Percentiles rank a stretch among this genome's conserved stretches.
Conservation (phyloP, 139 green algal species). For the Haematococcus lacustris region DNA sequence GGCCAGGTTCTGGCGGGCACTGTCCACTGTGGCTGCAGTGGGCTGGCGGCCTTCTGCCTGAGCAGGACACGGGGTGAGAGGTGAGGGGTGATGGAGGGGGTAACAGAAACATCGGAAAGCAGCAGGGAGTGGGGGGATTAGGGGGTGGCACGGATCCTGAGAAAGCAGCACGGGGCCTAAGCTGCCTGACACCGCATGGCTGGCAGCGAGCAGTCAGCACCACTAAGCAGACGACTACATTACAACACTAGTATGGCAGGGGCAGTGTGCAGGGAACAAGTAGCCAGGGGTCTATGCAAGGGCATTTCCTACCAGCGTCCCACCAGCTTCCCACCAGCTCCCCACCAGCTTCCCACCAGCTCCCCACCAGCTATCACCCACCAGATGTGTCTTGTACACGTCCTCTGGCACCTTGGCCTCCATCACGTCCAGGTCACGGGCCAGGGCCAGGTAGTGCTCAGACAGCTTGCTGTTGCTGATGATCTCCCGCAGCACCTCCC, state of each 20-base stretch:
- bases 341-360: too few species aligned
- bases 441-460: slow-evolving; percentile 88
- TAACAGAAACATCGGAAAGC: neutral
- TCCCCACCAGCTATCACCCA: too few species aligned
- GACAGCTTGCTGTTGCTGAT: slow-evolving; percentile 69
- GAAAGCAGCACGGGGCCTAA: neutral
- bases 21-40: slow-evolving; percentile 66
- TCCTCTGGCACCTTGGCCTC: slow-evolving; percentile 89
- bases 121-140: neutral
- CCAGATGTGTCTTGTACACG: slow-evolving; percentile 95
- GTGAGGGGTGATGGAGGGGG: too few species aligned
- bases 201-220: too few species aligned
- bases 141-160: neutral
- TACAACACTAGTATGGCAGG: too few species aligned
- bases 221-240: too few species aligned
- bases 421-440: slow-evolving; percentile 95
- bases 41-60: slow-evolving; percentile 60
- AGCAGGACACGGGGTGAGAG: too few species aligned
- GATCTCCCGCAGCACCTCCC: slow-evolving; percentile 63
- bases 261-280: too few species aligned
- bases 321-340: too few species aligned
- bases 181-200: too few species aligned
- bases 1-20: slow-evolving; percentile 88
- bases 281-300: too few species aligned
- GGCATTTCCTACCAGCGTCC: too few species aligned